Conservation (phyloP, 225 moss, liverwort and hornwort genomes). For the Rhytidiadelphus loreus region DNA sequence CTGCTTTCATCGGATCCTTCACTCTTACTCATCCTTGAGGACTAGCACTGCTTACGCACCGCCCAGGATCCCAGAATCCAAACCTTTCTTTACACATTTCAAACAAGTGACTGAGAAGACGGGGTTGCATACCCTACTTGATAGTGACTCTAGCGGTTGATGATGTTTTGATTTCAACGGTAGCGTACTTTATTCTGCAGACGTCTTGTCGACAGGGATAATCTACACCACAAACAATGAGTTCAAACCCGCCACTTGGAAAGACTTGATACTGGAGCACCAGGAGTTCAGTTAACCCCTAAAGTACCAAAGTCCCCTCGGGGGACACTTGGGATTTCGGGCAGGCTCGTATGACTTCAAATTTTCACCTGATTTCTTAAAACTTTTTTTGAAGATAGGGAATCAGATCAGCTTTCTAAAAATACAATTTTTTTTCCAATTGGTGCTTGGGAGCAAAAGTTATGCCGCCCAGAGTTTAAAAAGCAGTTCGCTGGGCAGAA, state of each 20-base stretch:
- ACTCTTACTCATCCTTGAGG: neutral
- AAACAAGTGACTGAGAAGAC: neutral
- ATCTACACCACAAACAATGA: constrained; percentile 3
- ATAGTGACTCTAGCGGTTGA: neutral
- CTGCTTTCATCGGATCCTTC: neutral
- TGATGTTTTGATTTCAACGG: constrained; percentile 47
- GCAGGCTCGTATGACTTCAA: no score
- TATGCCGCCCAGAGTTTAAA: no score
- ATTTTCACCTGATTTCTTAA: no score
- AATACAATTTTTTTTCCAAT: no score
- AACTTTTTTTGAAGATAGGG: no score
- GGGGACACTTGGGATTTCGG: no score
- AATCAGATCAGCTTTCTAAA: no score
- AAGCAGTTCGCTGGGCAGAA: no score
- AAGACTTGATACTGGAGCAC: neutral
- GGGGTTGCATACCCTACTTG: neutral
- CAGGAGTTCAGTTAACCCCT: neutral
- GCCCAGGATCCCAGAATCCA: neutral
- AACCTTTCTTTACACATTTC: neutral
- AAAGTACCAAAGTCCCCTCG: no score
- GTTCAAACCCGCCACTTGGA: neutral
- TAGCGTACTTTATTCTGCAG: constrained; percentile 47
- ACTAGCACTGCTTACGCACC: neutral
- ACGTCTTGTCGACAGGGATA: constrained; percentile 54
- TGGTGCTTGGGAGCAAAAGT: no score